Evolutionary conservation across 2,329 filamentous ascomycete species (phyloP).

Genomic region (Claviceps sp.): DNA sequence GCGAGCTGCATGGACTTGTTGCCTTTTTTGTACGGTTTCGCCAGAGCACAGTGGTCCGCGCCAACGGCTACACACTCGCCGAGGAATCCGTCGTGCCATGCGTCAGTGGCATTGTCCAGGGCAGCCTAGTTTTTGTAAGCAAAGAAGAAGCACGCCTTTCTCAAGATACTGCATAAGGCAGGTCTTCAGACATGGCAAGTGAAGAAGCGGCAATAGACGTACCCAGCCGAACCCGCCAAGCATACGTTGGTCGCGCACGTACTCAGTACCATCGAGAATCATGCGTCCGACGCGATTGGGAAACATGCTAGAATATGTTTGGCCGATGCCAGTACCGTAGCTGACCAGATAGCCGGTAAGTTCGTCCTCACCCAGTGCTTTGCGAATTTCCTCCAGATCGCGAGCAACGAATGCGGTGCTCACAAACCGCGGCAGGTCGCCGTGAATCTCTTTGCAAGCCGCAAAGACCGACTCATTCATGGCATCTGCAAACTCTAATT

Average conservation of each 20-base stretch:
- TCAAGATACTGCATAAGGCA: too few species aligned
- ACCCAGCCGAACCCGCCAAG: constrained; percentile 31
- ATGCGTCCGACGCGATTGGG: constrained; percentile 33
- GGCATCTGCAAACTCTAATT: constrained; percentile 31
- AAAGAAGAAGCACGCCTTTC: not conserved
- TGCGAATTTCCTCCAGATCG: constrained; percentile 35
- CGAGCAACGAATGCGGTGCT: constrained; percentile 32
- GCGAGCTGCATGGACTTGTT: constrained; percentile 18
- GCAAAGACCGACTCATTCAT: constrained; percentile 30
- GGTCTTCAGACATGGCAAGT: too few species aligned
- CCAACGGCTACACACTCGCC: constrained; percentile 36
- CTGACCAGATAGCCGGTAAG: constrained; percentile 36
- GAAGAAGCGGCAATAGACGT: not conserved
- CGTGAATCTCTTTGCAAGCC: constrained; percentile 28
- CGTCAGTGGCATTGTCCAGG: constrained; percentile 34
- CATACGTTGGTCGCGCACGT: constrained; percentile 30
- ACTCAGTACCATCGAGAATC: constrained; percentile 35
- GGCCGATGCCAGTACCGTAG: constrained; percentile 38
- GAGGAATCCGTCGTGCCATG: constrained; percentile 36
- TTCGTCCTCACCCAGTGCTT: constrained; percentile 30
- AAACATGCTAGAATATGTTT: constrained; percentile 38
- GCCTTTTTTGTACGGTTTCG: constrained; percentile 16
- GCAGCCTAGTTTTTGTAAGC: constrained; percentile 16
- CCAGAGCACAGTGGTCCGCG: constrained; percentile 30
- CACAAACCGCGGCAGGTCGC: constrained; percentile 33